A percentile compares a stretch with the other conserved stretches of the same genome.
These are phyloP conservation scores for Hypoxylon perforatum DNA, from an alignment of 495 filamentous ascomycete species.

Conservation along the genomic window DNA sequence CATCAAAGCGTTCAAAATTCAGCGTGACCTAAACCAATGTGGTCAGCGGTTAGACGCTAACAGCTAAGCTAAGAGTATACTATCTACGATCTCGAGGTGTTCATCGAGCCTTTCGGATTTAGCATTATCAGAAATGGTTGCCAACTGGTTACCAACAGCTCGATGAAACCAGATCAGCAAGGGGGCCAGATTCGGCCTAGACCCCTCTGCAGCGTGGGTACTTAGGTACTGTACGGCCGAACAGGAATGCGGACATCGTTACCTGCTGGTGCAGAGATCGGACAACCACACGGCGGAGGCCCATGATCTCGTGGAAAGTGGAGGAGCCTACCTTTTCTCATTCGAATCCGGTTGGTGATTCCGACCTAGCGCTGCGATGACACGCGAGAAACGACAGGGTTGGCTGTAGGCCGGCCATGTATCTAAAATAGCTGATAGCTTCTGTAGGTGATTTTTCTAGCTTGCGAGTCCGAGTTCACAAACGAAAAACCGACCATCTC, in stretches of 20 bases:
- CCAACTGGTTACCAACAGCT: slow-evolving; percentile 8
- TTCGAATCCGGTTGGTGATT: slow-evolving; percentile 37
- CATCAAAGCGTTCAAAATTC: neutral
- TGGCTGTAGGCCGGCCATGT: slow-evolving; percentile 12
- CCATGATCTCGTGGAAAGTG: slow-evolving; percentile 37
- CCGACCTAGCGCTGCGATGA: slow-evolving; percentile 31
- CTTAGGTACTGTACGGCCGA: neutral
- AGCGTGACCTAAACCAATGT: too few relatives aligned
- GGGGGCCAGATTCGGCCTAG: slow-evolving; percentile 24
- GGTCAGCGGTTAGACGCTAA: neutral
- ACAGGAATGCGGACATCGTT: slow-evolving; percentile 27
- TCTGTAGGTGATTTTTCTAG: neutral
- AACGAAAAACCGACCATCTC: slow-evolving; percentile 14
- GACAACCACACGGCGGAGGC: slow-evolving; percentile 33
- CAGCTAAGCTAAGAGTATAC: neutral
- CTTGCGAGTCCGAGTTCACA: slow-evolving; percentile 6
- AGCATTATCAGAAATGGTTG: too few relatives aligned
- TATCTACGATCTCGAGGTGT: neutral
- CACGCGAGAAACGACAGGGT: slow-evolving; percentile 36
- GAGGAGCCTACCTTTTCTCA: slow-evolving; percentile 12
- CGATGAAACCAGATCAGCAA: slow-evolving; percentile 9
- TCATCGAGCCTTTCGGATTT: neutral
- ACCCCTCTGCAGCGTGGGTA: too few relatives aligned
- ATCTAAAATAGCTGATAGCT: slow-evolving; percentile 4
- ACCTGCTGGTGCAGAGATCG: slow-evolving; percentile 27